phyloP scores from a whole-genome alignment of 2,329 filamentous ascomycete genomes.

The Xylaria sp. region DNA sequence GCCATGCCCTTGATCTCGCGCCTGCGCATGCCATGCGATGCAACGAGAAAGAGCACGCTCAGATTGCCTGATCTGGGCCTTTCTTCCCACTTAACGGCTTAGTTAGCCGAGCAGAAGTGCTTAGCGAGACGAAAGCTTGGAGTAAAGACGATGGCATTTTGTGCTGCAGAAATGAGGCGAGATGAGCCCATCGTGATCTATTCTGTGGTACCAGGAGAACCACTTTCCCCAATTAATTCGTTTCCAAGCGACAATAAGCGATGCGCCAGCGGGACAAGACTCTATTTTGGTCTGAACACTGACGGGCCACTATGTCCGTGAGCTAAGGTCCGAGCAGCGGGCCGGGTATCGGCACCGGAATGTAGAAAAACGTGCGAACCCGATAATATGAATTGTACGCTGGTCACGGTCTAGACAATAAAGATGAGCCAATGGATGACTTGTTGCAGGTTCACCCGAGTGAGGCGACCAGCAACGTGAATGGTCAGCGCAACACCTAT shows the following conservation, averaged over 20 bases:
- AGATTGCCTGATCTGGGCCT: conserved; percentile 16
- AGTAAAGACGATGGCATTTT: conserved; percentile 7
- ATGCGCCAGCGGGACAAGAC: conserved; percentile 21
- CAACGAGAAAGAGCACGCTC: conserved; percentile 17
- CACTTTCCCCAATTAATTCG: conserved; percentile 21
- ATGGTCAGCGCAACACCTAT: not conserved
- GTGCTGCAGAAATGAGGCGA: conserved; percentile 17
- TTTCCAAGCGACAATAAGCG: conserved; percentile 29
- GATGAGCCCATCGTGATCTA: conserved; percentile 19
- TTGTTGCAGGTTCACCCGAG: not conserved
- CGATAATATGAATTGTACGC: not conserved
- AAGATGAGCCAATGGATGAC: not conserved
- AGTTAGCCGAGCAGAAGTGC: conserved; percentile 17
- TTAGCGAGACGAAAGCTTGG: conserved; percentile 16
- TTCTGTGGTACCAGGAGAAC: conserved; percentile 19
- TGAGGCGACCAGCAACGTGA: not conserved
- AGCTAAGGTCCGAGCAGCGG: not conserved
- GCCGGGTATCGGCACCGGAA: conserved; percentile 17
- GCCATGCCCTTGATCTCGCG: conserved; percentile 10
- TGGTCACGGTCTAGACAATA: not conserved
- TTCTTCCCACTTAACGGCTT: not conserved
- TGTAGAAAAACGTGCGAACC: not conserved
- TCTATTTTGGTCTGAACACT: conserved; percentile 26
- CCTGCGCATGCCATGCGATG: conserved; percentile 32
- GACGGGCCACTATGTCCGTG: not conserved